A percentile compares a stretch with the other conserved stretches of the same genome.
Evolutionary conservation across 148 eudicot genomes (phyloP).

Genomic region (Heliosperma pusillum): DNA sequence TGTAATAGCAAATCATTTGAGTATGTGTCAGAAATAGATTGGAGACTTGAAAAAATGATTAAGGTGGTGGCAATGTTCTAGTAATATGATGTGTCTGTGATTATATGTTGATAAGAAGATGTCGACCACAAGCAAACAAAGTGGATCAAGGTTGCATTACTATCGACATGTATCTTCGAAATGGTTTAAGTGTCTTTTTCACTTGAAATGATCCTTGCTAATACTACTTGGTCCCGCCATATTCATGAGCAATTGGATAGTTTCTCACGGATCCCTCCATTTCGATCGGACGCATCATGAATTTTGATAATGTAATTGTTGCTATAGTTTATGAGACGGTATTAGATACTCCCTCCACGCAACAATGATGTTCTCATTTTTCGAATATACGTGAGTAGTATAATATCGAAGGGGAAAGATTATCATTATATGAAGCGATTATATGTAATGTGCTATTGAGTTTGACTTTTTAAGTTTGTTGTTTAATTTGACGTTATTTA

Average conservation of each 20-base stretch:
- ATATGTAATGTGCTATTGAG: no score
- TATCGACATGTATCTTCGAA: constrained; percentile 1
- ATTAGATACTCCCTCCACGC: no score
- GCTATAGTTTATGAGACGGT: no score
- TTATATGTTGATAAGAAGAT: constrained; percentile 10
- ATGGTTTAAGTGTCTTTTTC: constrained; percentile 21
- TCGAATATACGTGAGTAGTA: no score
- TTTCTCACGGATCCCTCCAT: no score
- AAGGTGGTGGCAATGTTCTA: constrained; percentile 10
- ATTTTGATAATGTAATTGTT: no score
- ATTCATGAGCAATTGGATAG: not conserved
- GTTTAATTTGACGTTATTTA: no score
- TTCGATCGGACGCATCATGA: not conserved
- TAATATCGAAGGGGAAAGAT: no score
- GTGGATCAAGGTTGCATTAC: constrained; percentile 3
- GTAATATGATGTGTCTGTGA: constrained; percentile 27
- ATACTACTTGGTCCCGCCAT: not conserved
- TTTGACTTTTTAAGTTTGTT: no score
- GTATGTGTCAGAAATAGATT: constrained; percentile 14
- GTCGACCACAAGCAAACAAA: constrained; percentile 27
- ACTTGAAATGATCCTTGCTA: not conserved
- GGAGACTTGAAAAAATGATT: constrained; percentile 19
- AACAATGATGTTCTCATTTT: no score
- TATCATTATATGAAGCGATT: no score
- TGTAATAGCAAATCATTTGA: not conserved